phyloP scores from a whole-genome alignment of 371 early-diverging fungal species.

The Mucor mucedo region DNA sequence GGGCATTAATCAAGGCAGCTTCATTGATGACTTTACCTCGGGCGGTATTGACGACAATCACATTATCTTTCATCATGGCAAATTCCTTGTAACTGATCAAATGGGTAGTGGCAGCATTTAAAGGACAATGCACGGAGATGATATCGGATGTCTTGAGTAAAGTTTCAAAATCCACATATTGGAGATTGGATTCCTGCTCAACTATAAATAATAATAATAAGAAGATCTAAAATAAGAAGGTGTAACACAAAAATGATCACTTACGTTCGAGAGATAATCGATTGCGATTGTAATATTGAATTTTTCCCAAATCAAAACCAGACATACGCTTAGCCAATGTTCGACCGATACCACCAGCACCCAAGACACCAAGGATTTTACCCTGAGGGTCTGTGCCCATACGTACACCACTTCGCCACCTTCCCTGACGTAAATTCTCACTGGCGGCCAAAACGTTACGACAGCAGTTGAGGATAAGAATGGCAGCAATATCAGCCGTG shows the following conservation, averaged over 20 bases:
- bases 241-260: background rate
- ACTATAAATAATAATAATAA: too few species aligned
- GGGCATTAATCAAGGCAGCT: constrained; percentile 53
- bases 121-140: constrained; percentile 64
- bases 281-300: constrained; percentile 60
- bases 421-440: constrained; percentile 52
- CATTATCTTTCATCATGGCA: constrained; percentile 56
- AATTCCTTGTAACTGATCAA: constrained; percentile 54
- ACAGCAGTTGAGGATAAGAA: constrained; percentile 53
- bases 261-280: constrained; percentile 42
- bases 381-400: constrained; percentile 59
- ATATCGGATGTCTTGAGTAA: constrained; percentile 58
- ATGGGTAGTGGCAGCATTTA: constrained; percentile 54
- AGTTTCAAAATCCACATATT: constrained; percentile 58
- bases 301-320: constrained; percentile 56
- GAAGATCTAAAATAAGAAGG: too few species aligned
- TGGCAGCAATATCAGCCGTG: constrained; percentile 60
- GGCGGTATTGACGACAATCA: constrained; percentile 64
- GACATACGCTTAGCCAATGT: constrained; percentile 63
- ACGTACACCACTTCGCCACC: constrained; percentile 46
- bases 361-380: constrained; percentile 60
- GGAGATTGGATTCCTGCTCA: constrained; percentile 41
- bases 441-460: constrained; percentile 52
- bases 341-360: constrained; percentile 68
- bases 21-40: constrained; percentile 66